phyloP scores from a whole-genome alignment of 495 filamentous ascomycete genomes.

The Delitschia confertaspora region DNA sequence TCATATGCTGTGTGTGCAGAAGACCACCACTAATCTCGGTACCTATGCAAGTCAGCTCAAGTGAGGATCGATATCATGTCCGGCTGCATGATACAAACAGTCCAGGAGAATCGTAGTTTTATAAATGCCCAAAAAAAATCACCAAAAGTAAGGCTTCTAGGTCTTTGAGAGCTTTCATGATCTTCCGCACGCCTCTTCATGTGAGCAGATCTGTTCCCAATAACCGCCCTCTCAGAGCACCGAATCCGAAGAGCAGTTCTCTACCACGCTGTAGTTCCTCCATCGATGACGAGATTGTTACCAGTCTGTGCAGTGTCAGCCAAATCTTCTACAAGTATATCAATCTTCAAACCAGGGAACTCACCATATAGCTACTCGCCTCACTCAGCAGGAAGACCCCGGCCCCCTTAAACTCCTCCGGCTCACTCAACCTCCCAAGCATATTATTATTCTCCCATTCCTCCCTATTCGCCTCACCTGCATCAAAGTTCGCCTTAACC shows the following conservation, averaged over 20 bases:
- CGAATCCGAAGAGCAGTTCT: background rate
- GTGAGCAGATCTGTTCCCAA: too few species aligned
- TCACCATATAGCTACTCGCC: constrained; percentile 66
- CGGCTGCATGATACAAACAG: too few species aligned
- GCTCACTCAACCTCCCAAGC: constrained; percentile 53
- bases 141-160: too few species aligned
- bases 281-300: constrained; percentile 42
- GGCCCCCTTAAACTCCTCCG: constrained; percentile 59
- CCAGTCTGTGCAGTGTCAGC: constrained; percentile 39
- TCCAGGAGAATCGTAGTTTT: too few species aligned
- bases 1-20: too few species aligned
- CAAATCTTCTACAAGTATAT: constrained; percentile 38
- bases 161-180: too few species aligned
- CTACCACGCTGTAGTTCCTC: constrained; percentile 14
- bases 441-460: constrained; percentile 63
- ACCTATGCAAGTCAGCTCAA: too few species aligned
- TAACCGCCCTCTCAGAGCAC: background rate
- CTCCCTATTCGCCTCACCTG: constrained; percentile 49
- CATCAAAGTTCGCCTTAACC: constrained; percentile 58
- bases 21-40: too few species aligned
- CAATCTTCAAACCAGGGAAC: constrained; percentile 40
- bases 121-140: too few species aligned
- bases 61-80: too few species aligned
- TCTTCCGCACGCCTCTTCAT: too few species aligned
- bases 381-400: constrained; percentile 54